Percentiles rank a stretch among this genome's conserved stretches.
Evolutionary conservation across 768 basidiomycete genomes (phyloP).

Genomic region (Trametes cinnabarina): DNA sequence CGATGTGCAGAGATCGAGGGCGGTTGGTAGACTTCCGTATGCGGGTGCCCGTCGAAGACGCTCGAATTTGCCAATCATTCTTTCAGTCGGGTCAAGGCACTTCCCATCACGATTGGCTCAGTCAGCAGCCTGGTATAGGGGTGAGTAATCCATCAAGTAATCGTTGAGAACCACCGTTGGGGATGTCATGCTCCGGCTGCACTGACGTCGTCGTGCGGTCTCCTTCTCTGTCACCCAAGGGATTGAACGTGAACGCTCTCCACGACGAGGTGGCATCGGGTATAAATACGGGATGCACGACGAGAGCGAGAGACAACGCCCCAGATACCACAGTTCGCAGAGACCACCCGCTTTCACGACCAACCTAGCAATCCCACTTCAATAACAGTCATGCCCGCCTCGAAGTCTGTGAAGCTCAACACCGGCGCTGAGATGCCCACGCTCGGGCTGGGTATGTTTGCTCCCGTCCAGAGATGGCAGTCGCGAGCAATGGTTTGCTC

Average conservation of each 20-base stretch:
- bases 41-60: not conserved
- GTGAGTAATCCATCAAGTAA: not conserved
- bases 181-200: not conserved
- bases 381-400: conserved; percentile 46
- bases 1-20: not conserved
- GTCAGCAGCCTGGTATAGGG: not conserved
- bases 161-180: not conserved
- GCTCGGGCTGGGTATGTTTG: conserved; percentile 57
- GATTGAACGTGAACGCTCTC: not conserved
- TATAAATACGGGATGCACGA: not conserved
- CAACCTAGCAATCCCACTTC: not conserved
- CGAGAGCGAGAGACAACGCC: not conserved
- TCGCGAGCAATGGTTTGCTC: not conserved
- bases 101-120: not conserved
- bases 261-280: not conserved
- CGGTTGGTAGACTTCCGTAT: not conserved
- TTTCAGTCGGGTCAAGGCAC: not conserved
- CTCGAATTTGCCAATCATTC: not conserved
- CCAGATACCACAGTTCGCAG: not conserved
- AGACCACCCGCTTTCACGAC: not conserved
- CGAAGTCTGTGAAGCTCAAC: conserved; percentile 53
- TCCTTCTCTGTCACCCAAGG: not conserved
- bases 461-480: not conserved
- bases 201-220: not conserved
- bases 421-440: conserved; percentile 77